Conservation (phyloP, 2,329 filamentous ascomycete species). For the Ascochyta lentis region DNA sequence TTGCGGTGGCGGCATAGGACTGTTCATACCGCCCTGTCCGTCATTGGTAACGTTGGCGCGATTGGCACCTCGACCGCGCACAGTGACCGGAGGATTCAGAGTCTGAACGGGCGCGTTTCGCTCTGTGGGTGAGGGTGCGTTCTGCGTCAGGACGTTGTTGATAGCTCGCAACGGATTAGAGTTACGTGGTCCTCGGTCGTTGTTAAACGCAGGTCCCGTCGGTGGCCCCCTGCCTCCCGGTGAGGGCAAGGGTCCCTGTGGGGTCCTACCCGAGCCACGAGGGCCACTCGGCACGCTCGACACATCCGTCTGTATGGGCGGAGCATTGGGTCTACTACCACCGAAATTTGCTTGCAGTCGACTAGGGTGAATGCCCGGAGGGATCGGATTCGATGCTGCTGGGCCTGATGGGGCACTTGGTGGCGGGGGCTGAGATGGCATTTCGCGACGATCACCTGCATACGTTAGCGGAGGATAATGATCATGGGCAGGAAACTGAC, state of each 20-base stretch:
- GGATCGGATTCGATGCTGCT: slow-evolving; percentile 38
- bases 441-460: slow-evolving; percentile 36
- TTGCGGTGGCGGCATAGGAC: slow-evolving; percentile 34
- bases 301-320: slow-evolving; percentile 43
- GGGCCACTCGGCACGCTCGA: slow-evolving; percentile 46
- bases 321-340: slow-evolving; percentile 4
- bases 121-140: slow-evolving; percentile 28
- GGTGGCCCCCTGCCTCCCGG: slow-evolving; percentile 42
- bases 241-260: slow-evolving; percentile 34
- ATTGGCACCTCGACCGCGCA: slow-evolving; percentile 42
- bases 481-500: slow-evolving; percentile 35
- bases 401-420: slow-evolving; percentile 44
- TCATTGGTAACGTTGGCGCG: slow-evolving; percentile 35
- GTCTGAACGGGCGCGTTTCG: slow-evolving; percentile 23
- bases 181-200: slow-evolving; percentile 35
- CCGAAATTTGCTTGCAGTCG: slow-evolving; percentile 50
- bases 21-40: slow-evolving; percentile 21
- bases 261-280: slow-evolving; percentile 35
- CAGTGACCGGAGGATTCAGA: slow-evolving; percentile 28
- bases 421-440: slow-evolving; percentile 33
- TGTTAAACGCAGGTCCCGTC: slow-evolving; percentile 41
- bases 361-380: slow-evolving; percentile 61
- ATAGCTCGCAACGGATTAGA: slow-evolving; percentile 34
- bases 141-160: slow-evolving; percentile 40
- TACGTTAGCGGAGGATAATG: slow-evolving; percentile 7